Conservation (phyloP, 2,329 filamentous ascomycete genomes). For the Pyrenophora graminea region DNA sequence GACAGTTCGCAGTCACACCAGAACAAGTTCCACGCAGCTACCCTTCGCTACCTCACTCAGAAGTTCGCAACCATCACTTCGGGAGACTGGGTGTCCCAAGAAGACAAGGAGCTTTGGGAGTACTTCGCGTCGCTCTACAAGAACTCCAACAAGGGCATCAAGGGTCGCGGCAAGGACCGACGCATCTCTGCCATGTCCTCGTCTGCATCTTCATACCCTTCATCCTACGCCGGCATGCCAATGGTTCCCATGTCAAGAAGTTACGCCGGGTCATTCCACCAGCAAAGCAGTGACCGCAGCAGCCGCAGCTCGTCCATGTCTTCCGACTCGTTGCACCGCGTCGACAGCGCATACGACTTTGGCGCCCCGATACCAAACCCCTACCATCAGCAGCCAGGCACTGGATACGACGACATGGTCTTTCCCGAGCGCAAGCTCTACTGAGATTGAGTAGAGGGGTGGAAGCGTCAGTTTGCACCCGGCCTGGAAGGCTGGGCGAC, state of each 20-base stretch:
- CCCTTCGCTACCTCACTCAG: constrained; percentile 68
- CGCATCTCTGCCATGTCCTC: constrained; percentile 57
- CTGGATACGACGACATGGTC: constrained; percentile 41
- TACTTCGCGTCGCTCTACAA: constrained; percentile 92
- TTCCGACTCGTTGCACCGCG: constrained; percentile 35
- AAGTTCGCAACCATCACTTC: constrained; percentile 70
- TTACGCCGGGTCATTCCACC: constrained; percentile 31
- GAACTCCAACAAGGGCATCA: constrained; percentile 98
- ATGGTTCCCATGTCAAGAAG: constrained; percentile 26
- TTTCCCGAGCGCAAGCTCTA: constrained; percentile 45
- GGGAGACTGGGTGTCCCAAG: constrained; percentile 64
- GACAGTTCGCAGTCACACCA: constrained; percentile 70
- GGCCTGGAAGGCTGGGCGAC: background rate
- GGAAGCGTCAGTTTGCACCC: background rate
- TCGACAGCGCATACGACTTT: constrained; percentile 39
- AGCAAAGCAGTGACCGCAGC: constrained; percentile 39
- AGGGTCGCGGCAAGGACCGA: constrained; percentile 86
- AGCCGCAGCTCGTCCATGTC: constrained; percentile 42
- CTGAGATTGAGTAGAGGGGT: constrained; percentile 8
- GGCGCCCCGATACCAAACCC: constrained; percentile 31
- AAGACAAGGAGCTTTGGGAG: constrained; percentile 77
- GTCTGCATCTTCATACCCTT: constrained; percentile 31
- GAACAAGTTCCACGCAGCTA: constrained; percentile 87
- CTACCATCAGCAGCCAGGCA: constrained; percentile 29
- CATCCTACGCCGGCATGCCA: constrained; percentile 30